Conservation (phyloP, 345 rosid genomes). For the Barbarea vulgaris region DNA sequence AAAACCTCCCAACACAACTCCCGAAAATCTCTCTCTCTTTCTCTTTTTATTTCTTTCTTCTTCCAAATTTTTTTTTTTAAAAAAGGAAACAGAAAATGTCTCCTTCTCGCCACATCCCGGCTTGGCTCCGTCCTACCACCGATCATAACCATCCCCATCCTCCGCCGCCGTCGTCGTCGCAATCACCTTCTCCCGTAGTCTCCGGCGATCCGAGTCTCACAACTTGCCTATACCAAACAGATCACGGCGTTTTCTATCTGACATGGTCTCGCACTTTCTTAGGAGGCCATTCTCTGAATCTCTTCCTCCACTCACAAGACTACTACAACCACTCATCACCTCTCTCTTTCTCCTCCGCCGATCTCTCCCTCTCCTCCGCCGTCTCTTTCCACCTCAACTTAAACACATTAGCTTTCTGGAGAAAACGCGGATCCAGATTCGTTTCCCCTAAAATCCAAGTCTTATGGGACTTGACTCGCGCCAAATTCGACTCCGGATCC, state of each 20-base stretch:
- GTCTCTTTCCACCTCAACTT: constrained; percentile 68
- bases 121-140: constrained; percentile 39
- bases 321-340: constrained; percentile 39
- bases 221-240: constrained; percentile 76
- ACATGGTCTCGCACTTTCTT: constrained; percentile 80
- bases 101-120: constrained; percentile 19
- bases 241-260: constrained; percentile 74
- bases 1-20: constrained; percentile 31
- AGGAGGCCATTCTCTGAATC: constrained; percentile 87
- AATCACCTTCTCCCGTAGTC: constrained; percentile 50
- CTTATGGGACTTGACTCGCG: constrained; percentile 79
- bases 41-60: too few species aligned
- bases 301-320: constrained; percentile 65
- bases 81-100: constrained; percentile 49
- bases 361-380: constrained; percentile 52
- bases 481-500: constrained; percentile 80
- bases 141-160: constrained; percentile 33
- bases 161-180: constrained; percentile 18
- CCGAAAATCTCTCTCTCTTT: constrained; percentile 13
- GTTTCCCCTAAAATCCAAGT: constrained; percentile 51
- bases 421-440: constrained; percentile 67
- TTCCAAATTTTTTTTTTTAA: neutral
- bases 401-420: constrained; percentile 80
- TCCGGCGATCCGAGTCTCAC: constrained; percentile 64
- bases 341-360: constrained; percentile 48